Evolutionary conservation across 108 stramenopile species (phyloP), one percentile per base, ranked within the genome.

Genomic region (Cyclotella choctawhatcheeana): DNA sequence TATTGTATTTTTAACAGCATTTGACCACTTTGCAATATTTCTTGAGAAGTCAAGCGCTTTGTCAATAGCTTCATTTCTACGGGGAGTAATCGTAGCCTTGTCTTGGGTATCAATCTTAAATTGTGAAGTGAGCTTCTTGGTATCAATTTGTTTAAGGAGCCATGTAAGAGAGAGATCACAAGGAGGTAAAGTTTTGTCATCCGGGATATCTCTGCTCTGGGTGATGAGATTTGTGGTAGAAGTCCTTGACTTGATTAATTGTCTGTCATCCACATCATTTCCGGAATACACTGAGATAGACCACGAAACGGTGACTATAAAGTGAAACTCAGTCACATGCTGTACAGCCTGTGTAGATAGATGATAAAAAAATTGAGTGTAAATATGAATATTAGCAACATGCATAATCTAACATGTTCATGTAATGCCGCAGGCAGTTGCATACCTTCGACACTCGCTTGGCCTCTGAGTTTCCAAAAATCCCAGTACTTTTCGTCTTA

Each of bases 151-250:
- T 48, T 75, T 33, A 20, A 92, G 53, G 47, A 92, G 51, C 91
- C 91, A 89, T 7, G 82, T 89, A 27, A 92, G 62, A 0, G 82
- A 67, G n/a, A 89, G 45, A 18, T 92, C 91, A 6, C 76, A 29
- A 20, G 85, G 83, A 12, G 37, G 25, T 45, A 56, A 56, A 21
- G 63, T 64, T 1, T 25, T 31, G 30, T 59, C 45, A 3, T 63
- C 45, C 20, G 56, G 68, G 20, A 73, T 1, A 14, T 74, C 78
- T 60, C 69, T 73, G 0, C 59, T 37, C 34, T 71, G 83, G 34
- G 82, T 84, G 58, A 86, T 69, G 32, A 86, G 51, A 20, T 55
- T 56, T n/a, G 71, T 78, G 13, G 83, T 56, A 44, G 60, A 59
- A n/a, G 5, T 47, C 8, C 86, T 82, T 27, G 35, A 73, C 30